phyloP scores from a whole-genome alignment of 495 filamentous ascomycete genomes.

The Penicillium coprophilum region DNA sequence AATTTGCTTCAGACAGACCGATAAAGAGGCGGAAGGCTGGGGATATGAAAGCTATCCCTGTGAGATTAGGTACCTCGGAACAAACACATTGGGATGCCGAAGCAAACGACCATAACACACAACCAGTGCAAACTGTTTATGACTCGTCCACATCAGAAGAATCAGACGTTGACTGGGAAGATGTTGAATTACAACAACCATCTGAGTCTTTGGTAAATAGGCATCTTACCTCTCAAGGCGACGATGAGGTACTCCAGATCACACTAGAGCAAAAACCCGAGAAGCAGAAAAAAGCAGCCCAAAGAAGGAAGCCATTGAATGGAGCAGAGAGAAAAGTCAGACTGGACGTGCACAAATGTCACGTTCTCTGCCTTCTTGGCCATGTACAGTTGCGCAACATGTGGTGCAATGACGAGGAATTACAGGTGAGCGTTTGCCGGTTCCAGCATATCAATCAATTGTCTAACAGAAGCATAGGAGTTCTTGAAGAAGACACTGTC shows the following conservation, averaged over 20 bases:
- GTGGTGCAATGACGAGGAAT: constrained; percentile 80
- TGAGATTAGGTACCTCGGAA: constrained; percentile 9
- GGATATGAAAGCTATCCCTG: constrained; percentile 27
- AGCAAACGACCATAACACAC: constrained; percentile 16
- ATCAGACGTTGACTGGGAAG: constrained; percentile 71
- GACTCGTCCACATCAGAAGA: constrained; percentile 52
- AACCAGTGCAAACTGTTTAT: constrained; percentile 43
- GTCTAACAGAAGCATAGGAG: constrained; percentile 30
- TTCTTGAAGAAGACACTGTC: constrained; percentile 60
- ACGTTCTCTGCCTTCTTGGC: constrained; percentile 76
- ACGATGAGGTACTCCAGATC: constrained; percentile 53
- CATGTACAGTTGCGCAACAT: constrained; percentile 73
- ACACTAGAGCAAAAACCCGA: constrained; percentile 52
- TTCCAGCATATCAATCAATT: background rate
- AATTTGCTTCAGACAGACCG: constrained; percentile 34
- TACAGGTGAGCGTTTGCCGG: constrained; percentile 51
- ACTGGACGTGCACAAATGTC: constrained; percentile 78
- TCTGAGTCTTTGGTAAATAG: constrained; percentile 30
- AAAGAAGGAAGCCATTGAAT: constrained; percentile 60
- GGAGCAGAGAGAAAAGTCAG: constrained; percentile 69
- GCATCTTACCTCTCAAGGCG: constrained; percentile 13
- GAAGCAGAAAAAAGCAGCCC: constrained; percentile 31
- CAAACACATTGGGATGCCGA: constrained; percentile 9
- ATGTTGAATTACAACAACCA: constrained; percentile 55
- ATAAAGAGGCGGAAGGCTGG: constrained; percentile 48